Evolutionary conservation across 768 basidiomycete species (phyloP).

Genomic region (Rhodocollybia butyracea): DNA sequence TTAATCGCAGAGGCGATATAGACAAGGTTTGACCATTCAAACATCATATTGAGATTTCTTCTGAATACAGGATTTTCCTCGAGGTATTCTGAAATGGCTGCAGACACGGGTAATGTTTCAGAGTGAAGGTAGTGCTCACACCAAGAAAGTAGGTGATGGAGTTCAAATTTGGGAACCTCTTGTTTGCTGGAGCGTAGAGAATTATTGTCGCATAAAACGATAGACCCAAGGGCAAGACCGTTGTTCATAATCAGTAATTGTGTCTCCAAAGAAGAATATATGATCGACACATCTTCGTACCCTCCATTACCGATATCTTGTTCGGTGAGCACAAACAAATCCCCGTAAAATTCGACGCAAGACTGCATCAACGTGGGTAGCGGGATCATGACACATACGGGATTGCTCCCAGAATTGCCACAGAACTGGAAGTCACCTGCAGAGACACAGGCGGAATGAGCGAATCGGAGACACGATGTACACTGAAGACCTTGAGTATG

Average conservation of each 20-base stretch:
- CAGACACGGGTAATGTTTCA: constrained; percentile 39
- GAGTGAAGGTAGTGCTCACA: constrained; percentile 51
- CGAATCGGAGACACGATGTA: constrained; percentile 54
- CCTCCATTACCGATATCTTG: constrained; percentile 44
- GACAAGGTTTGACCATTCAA: constrained; percentile 63
- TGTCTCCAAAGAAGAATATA: constrained; percentile 56
- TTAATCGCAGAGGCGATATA: constrained; percentile 62
- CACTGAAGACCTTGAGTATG: constrained; percentile 64
- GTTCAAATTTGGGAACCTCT: constrained; percentile 51
- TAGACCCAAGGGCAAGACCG: constrained; percentile 63
- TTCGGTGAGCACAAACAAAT: constrained; percentile 37
- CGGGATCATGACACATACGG: constrained; percentile 48
- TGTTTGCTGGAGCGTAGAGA: constrained; percentile 26
- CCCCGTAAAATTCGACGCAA: constrained; percentile 50
- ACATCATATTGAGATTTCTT: constrained; percentile 49
- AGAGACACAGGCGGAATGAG: constrained; percentile 51
- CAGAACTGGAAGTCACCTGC: constrained; percentile 34
- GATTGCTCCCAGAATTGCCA: constrained; percentile 32
- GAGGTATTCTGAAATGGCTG: constrained; percentile 48
- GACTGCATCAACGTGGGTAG: constrained; percentile 52
- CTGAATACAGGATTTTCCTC: constrained; percentile 42
- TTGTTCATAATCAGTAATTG: constrained; percentile 67
- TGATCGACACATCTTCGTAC: constrained; percentile 70
- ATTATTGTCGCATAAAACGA: constrained; percentile 43
- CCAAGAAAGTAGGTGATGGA: constrained; percentile 48